A percentile compares a stretch with the other conserved stretches of the same genome.
These are phyloP conservation scores for Chrysanthemum makinoi DNA, from an alignment of 129 eudicot species.

Conservation along the genomic window DNA sequence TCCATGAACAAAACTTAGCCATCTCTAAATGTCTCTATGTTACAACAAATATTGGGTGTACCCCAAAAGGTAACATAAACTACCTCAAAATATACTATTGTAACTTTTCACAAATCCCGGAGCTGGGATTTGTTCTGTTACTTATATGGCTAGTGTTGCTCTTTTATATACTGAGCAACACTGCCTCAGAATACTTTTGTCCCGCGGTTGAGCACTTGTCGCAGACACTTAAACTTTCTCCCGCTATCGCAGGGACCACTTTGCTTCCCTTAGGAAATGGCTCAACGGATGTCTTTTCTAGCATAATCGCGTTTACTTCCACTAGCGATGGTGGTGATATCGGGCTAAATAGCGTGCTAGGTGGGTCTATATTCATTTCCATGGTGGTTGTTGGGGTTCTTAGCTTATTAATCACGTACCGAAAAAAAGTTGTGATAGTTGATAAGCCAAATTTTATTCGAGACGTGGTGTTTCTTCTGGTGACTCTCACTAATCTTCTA, in stretches of 20 bases:
- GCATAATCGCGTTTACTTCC: constrained; percentile 51
- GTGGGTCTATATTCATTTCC: constrained; percentile 63
- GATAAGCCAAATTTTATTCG: constrained; percentile 49
- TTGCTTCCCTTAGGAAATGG: constrained; percentile 80
- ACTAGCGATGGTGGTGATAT: constrained; percentile 49
- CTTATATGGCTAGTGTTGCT: constrained; percentile 53
- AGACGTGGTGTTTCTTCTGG: constrained; percentile 54
- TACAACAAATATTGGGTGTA: constrained; percentile 36
- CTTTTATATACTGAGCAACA: constrained; percentile 55
- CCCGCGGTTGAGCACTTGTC: constrained; percentile 58
- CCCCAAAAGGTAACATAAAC: constrained; percentile 55
- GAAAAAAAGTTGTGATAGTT: constrained; percentile 18
- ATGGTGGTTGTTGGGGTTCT: constrained; percentile 61
- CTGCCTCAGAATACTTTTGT: constrained; percentile 61
- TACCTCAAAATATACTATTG: constrained; percentile 57
- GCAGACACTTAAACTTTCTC: constrained; percentile 43
- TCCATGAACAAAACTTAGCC: constrained; percentile 31
- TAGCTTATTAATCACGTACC: constrained; percentile 34
- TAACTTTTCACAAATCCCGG: constrained; percentile 29
- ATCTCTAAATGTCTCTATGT: constrained; percentile 42
- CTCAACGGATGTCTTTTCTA: constrained; percentile 58
- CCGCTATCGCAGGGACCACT: constrained; percentile 67
- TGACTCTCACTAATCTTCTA: constrained; percentile 42
- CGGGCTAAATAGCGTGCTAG: constrained; percentile 64
- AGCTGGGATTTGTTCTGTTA: constrained; percentile 42